A percentile compares a stretch with the other conserved stretches of the same genome.
Evolutionary conservation across 1,139 yeast genomes (phyloP).

Genomic region (Saccharomyces uvarum): DNA sequence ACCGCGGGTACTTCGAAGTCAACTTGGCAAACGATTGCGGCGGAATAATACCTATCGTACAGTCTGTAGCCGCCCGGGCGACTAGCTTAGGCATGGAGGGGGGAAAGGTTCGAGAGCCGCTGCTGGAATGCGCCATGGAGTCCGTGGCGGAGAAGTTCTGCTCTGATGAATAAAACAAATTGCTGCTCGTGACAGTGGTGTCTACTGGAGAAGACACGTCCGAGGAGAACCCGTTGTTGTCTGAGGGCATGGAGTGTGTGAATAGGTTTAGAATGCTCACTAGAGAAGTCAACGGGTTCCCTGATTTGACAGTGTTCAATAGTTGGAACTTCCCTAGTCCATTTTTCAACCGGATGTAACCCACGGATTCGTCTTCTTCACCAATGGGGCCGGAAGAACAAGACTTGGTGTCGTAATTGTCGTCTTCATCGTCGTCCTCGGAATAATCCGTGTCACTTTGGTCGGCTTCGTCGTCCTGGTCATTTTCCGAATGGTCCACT

Average conservation of each 20-base stretch:
- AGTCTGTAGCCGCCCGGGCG: slow-evolving; percentile 40
- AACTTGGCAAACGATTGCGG: slow-evolving; percentile 70
- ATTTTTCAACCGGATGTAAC: slow-evolving; percentile 41
- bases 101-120: neutral
- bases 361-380: slow-evolving; percentile 9
- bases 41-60: slow-evolving; percentile 90
- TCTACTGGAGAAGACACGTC: neutral
- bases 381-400: neutral
- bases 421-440: neutral
- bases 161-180: neutral
- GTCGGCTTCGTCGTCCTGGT: slow-evolving; percentile 1
- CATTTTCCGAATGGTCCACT: slow-evolving; percentile 28
- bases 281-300: slow-evolving; percentile 77
- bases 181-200: neutral
- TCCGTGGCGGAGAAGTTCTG: slow-evolving; percentile 1
- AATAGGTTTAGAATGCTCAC: slow-evolving; percentile 70
- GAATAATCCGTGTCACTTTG: neutral
- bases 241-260: slow-evolving; percentile 28
- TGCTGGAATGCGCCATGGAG: slow-evolving; percentile 1
- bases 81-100: slow-evolving; percentile 31
- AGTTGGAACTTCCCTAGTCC: slow-evolving; percentile 50
- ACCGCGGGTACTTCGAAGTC: slow-evolving; percentile 71
- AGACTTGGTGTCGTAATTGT: slow-evolving; percentile 7
- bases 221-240: neutral
- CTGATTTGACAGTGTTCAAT: slow-evolving; percentile 76